Conservation (phyloP, 2,329 filamentous ascomycete genomes). For the Microdochium nivale region DNA sequence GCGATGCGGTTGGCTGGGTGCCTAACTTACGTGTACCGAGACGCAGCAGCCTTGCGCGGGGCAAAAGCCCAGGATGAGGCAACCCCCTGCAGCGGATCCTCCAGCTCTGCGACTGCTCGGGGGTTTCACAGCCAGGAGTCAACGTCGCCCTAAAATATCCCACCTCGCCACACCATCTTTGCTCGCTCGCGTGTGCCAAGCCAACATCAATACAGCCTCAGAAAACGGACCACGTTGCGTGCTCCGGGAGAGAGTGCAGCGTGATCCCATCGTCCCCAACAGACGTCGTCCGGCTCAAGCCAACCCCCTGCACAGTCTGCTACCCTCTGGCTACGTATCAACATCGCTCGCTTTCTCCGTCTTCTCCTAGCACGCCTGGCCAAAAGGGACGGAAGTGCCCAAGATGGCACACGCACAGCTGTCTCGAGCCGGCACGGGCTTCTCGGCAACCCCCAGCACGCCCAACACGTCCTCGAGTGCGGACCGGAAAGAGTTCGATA, state of each 20-base stretch:
- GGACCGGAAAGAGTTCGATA: constrained; percentile 20
- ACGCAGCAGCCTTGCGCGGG: neutral
- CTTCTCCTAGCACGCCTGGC: too few species aligned
- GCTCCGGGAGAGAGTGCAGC: too few species aligned
- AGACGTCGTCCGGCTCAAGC: too few species aligned
- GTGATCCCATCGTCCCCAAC: too few species aligned
- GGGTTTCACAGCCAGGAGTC: neutral
- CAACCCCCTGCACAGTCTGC: too few species aligned
- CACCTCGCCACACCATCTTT: neutral
- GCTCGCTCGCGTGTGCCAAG: too few species aligned
- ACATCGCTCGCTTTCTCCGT: too few species aligned
- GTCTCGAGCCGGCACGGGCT: neutral
- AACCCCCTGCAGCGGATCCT: constrained; percentile 1
- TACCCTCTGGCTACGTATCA: too few species aligned
- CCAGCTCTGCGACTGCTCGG: neutral
- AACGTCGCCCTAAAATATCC: neutral
- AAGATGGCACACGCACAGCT: neutral
- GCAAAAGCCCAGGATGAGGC: constrained; percentile 1
- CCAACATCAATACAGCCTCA: too few species aligned
- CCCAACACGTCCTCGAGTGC: constrained; percentile 3
- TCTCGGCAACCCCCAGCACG: neutral
- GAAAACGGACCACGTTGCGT: too few species aligned
- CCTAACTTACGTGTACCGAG: too few species aligned
- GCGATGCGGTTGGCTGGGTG: too few species aligned
- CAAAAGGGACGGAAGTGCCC: neutral